Evolutionary conservation across 1,284 basidiomycete genomes (phyloP), one percentile per base, ranked within the genome.

Genomic region (Boletus sp.): DNA sequence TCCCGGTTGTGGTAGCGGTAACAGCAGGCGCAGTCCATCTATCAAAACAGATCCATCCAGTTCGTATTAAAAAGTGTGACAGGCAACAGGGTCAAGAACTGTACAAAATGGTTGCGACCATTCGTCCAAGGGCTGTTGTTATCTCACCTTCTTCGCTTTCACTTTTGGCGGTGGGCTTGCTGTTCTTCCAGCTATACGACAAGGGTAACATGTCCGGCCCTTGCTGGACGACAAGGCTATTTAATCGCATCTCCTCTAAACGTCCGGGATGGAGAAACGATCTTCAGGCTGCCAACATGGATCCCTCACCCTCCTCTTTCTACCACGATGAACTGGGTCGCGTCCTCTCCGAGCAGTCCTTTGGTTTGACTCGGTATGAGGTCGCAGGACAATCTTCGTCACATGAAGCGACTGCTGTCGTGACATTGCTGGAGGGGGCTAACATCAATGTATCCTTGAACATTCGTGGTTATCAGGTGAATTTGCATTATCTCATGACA

Each of bases 271-370:
- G 63, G 48, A 51, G 49, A 47, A 51, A 36, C 49, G 45, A 47
- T 42, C 46, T 22, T 27, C 46, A 25, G 37, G 7, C 1, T 17
- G 19, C 48, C 22, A 44, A 47, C 27, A 69, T 67, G 64, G 8
- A 46, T 29, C 52, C 54, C 5, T 23, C 50, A n/a, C 33, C 57
- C 4, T 22, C 54, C 29, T 58, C 56, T 33, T 84, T 85, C 64
- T 78, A 71, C 55, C 57, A 69, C 48, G 60, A 70, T 44, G 84
- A 87, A 59, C 70, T 87, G 25, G 67, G 64, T 19, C 68, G 69
- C 34, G 75, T 78, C 20, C 72, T 87, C 40, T 62, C 64, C 17
- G 84, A 86, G 57, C 79, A 85, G 54, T 66, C 71, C 6, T 82
- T 78, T 56, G 78, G 76, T n/a, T 72, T 87, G 48, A 57, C 67